Conservation (phyloP, 139 green algal genomes). For the Chlamydomonas sp. region DNA sequence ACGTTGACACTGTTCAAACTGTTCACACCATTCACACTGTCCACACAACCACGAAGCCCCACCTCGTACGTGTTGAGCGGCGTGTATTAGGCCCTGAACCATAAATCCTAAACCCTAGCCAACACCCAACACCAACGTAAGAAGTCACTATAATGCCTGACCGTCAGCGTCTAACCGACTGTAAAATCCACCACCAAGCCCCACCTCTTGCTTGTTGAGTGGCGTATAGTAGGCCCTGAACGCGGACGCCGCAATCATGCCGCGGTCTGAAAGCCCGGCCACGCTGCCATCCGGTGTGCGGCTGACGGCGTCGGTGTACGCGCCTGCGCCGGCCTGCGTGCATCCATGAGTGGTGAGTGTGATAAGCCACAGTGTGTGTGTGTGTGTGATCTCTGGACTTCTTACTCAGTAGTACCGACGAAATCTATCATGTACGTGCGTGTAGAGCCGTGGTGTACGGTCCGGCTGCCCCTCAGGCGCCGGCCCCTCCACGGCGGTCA, state of each 20-base stretch:
- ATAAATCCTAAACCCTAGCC: constrained; percentile 52
- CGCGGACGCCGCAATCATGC: constrained; percentile 51
- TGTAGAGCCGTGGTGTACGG: too few species aligned
- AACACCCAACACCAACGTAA: too few species aligned
- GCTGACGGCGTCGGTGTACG: constrained; percentile 63
- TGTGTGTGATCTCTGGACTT: constrained; percentile 1
- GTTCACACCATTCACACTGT: too few species aligned
- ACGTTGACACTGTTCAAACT: too few species aligned
- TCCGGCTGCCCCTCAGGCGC: too few species aligned
- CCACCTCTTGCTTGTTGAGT: constrained; percentile 53
- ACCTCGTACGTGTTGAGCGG: constrained; percentile 59
- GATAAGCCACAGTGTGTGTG: too few species aligned
- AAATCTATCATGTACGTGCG: too few species aligned
- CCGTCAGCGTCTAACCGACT: too few species aligned
- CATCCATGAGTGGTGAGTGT: constrained; percentile 32
- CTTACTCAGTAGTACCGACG: too few species aligned
- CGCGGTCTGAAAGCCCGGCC: constrained; percentile 27
- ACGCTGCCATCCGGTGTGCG: constrained; percentile 7
- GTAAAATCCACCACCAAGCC: too few species aligned
- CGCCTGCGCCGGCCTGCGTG: constrained; percentile 73
- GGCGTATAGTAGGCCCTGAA: constrained; percentile 82
- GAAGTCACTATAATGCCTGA: too few species aligned
- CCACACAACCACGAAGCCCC: neutral
- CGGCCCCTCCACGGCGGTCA: too few species aligned
- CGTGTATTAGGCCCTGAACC: constrained; percentile 79